Evolutionary conservation across 257 asterid species (phyloP).

Genomic region (Paraleonurus japonicus): DNA sequence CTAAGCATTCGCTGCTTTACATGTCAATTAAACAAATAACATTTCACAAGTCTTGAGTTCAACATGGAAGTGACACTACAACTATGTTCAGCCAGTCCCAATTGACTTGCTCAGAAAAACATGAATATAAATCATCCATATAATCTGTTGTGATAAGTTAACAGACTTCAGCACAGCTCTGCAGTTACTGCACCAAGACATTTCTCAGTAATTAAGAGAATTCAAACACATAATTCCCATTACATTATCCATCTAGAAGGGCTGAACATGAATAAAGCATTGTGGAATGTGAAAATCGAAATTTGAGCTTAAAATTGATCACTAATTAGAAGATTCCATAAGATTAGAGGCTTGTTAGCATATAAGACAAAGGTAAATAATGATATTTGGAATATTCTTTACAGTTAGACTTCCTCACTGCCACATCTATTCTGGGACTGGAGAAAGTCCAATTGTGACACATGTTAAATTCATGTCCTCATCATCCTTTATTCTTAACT

Average conservation of each 20-base stretch:
- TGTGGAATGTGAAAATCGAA: too few relatives aligned
- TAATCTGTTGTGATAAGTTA: too few relatives aligned
- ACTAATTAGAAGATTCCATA: too few relatives aligned
- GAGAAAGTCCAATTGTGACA: conserved; percentile 34
- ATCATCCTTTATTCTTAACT: conserved; percentile 27
- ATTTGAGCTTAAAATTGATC: too few relatives aligned
- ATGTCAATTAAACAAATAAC: background rate
- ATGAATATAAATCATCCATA: background rate
- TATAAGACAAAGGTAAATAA: background rate
- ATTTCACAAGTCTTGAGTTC: too few relatives aligned
- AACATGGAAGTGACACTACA: too few relatives aligned
- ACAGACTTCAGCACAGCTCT: too few relatives aligned
- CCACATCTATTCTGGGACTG: conserved; percentile 19
- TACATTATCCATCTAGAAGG: background rate
- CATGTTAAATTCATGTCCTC: conserved; percentile 41
- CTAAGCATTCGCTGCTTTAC: background rate
- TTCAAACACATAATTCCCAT: too few relatives aligned
- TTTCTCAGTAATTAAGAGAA: too few relatives aligned
- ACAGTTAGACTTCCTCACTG: conserved; percentile 1
- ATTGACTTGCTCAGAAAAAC: too few relatives aligned
- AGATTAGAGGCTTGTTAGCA: background rate
- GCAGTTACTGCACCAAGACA: background rate
- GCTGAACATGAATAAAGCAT: too few relatives aligned
- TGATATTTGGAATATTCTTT: conserved; percentile 8
- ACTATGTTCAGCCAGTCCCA: too few relatives aligned